These are phyloP conservation scores for Microcera coccophila DNA, from an alignment of 2,329 filamentous ascomycete genomes.

Conservation along the genomic window DNA sequence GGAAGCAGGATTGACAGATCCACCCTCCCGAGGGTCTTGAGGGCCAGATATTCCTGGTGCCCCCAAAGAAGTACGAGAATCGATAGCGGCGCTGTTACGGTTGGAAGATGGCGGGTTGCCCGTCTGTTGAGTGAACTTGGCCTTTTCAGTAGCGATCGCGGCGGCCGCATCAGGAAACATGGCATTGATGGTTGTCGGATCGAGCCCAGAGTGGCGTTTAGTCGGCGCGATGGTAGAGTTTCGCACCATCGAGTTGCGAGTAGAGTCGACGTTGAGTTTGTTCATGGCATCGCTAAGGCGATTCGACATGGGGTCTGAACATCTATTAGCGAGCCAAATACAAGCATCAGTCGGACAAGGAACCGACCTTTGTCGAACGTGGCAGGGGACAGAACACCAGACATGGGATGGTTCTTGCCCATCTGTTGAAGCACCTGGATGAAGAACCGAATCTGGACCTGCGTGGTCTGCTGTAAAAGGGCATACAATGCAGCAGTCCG, in stretches of 20 bases:
- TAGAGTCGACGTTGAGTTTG: slow-evolving; percentile 83
- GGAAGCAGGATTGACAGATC: slow-evolving; percentile 46
- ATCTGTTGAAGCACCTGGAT: slow-evolving; percentile 98
- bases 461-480: slow-evolving; percentile 93
- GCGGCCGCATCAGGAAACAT: slow-evolving; percentile 99
- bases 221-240: slow-evolving; percentile 67
- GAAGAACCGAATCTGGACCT: slow-evolving; percentile 98
- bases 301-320: slow-evolving; percentile 97
- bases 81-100: slow-evolving; percentile 80
- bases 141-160: slow-evolving; percentile 97
- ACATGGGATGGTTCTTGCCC: slow-evolving; percentile 98
- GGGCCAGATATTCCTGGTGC: slow-evolving; percentile 69
- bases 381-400: slow-evolving; percentile 86
- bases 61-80: slow-evolving; percentile 69
- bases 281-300: slow-evolving; percentile 94
- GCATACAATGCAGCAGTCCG: slow-evolving; percentile 93
- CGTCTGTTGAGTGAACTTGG: slow-evolving; percentile 93
- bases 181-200: slow-evolving; percentile 88
- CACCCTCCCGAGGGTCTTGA: slow-evolving; percentile 31
- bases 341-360: background rate
- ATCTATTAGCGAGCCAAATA: slow-evolving; percentile 46
- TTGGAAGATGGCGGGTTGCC: slow-evolving; percentile 87
- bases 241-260: slow-evolving; percentile 80
- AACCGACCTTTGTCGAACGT: slow-evolving; percentile 89
- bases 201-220: slow-evolving; percentile 93